Evolutionary conservation across 2,329 filamentous ascomycete genomes (phyloP), one percentile per base, ranked within the genome.

Genomic region (Teratosphaeria viscida): DNA sequence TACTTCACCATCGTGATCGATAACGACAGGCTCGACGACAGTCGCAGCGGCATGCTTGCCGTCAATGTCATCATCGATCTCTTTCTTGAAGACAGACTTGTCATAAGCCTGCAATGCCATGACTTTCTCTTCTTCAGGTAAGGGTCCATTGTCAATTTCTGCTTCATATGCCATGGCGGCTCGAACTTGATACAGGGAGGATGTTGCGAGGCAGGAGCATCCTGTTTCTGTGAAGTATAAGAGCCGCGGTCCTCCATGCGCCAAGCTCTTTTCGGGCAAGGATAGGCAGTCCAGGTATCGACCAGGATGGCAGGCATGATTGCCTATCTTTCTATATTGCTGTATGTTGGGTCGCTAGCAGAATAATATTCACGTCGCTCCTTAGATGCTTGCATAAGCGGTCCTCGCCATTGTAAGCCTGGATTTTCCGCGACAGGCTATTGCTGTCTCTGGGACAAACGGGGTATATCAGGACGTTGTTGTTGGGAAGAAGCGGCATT

Each of bases 1-100:
- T 5, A 64, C 37, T n/a, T 43, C 37, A 16, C 12, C 37, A 43
- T 43, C 37, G 16, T 56, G 12, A 63, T 64, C 60, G 14, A 56
- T 10, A 10, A 19, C 27, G 10, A 53, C 54, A 14, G 47, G 39
- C 37, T 52, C 54, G 11, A 55, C 52, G 11, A 19, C 53, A 8
- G 16, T 27, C 4, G 35, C 29, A n/a, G 34, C 26, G 5, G 6
- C 35, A n/a, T 52, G 12, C 35, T 59, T 59, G 35, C 55, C 57
- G 10, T 53, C 29, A 4, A 29, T 23, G 55, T 29, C 16, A n/a
- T 5, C 37, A 16, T 52, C 19, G 35, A n/a, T 5, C 14, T 39
- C 35, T 49, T 59, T 34, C 35, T 55, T 59, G 57, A 59, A 59
- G 23, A 52, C 57, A 16, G 57, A 34, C 29, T 54, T 27, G 52